Evolutionary conservation across 345 rosid genomes (phyloP).

Genomic region (Salix purpurea): DNA sequence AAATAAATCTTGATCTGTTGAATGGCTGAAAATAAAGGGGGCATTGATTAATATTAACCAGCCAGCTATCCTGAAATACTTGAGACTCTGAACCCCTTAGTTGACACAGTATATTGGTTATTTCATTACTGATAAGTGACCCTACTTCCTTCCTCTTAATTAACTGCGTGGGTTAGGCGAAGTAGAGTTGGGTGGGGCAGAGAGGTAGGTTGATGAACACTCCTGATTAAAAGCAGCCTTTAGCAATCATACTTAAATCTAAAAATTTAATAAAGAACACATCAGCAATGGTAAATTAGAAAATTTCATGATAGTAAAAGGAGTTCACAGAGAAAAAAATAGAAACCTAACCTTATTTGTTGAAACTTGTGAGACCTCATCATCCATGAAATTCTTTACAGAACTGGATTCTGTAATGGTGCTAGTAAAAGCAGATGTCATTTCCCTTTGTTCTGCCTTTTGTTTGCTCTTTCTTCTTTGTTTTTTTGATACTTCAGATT

Average conservation of each 20-base stretch:
- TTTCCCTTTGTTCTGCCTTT: slow-evolving; percentile 41
- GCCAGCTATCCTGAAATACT: too few species aligned
- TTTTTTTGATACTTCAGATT: slow-evolving; percentile 45
- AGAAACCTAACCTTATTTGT: slow-evolving; percentile 46
- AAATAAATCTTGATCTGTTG: too few species aligned
- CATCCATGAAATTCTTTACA: slow-evolving; percentile 27
- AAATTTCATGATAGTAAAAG: background rate
- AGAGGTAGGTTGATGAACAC: too few species aligned
- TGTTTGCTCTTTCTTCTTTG: slow-evolving; percentile 66
- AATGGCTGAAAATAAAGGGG: too few species aligned
- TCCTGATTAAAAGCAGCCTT: background rate
- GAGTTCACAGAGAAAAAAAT: background rate
- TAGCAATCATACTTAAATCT: too few species aligned
- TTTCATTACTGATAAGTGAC: too few species aligned
- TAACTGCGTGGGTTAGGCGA: too few species aligned
- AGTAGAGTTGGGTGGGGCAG: too few species aligned
- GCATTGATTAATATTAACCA: too few species aligned
- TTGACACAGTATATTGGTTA: too few species aligned
- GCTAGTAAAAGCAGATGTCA: slow-evolving; percentile 33
- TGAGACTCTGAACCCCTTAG: too few species aligned
- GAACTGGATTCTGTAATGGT: slow-evolving; percentile 29
- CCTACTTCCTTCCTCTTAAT: too few species aligned
- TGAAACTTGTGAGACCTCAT: slow-evolving; percentile 33
- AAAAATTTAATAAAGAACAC: background rate
- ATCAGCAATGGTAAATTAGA: background rate